phyloP scores from a whole-genome alignment of 2,329 filamentous ascomycete genomes.

The Alternaria rosae region DNA sequence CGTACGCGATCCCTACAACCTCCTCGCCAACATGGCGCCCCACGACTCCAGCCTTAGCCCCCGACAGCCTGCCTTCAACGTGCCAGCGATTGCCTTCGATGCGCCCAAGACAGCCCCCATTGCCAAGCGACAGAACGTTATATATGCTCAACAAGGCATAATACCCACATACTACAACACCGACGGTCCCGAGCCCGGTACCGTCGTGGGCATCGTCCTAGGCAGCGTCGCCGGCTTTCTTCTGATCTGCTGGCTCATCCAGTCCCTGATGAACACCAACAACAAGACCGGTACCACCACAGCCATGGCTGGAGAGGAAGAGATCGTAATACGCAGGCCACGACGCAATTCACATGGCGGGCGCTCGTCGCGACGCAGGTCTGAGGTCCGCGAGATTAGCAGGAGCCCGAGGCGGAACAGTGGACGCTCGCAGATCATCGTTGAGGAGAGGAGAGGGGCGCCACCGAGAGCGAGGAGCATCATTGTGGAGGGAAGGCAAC shows the following conservation, averaged over 20 bases:
- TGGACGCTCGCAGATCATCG: slow-evolving; percentile 46
- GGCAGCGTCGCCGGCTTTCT: slow-evolving; percentile 63
- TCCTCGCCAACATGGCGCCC: slow-evolving; percentile 32
- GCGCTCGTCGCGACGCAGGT: slow-evolving; percentile 42
- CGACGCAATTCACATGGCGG: slow-evolving; percentile 40
- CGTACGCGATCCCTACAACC: slow-evolving; percentile 28
- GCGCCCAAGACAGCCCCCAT: slow-evolving; percentile 21
- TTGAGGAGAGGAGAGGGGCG: slow-evolving; percentile 47
- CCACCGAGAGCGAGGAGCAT: slow-evolving; percentile 46
- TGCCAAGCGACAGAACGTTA: slow-evolving; percentile 29
- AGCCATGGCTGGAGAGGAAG: slow-evolving; percentile 60
- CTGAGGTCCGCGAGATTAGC: slow-evolving; percentile 49
- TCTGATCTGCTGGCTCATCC: slow-evolving; percentile 61
- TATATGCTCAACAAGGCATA: slow-evolving; percentile 45
- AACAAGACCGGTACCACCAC: slow-evolving; percentile 39
- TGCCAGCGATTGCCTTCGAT: slow-evolving; percentile 19
- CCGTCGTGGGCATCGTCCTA: slow-evolving; percentile 67
- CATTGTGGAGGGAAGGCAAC: slow-evolving; percentile 54
- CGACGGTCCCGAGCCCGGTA: slow-evolving; percentile 62
- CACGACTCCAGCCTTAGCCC: slow-evolving; percentile 25
- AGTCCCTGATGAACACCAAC: slow-evolving; percentile 47
- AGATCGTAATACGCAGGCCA: slow-evolving; percentile 61
- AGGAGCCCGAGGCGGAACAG: slow-evolving; percentile 44
- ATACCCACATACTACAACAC: slow-evolving; percentile 69
- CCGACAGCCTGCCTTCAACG: slow-evolving; percentile 27